A percentile compares a stretch with the other conserved stretches of the same genome.
Conservation (phyloP, 805 yeast genomes). For the Wickerhamomyces rabaulensis region DNA sequence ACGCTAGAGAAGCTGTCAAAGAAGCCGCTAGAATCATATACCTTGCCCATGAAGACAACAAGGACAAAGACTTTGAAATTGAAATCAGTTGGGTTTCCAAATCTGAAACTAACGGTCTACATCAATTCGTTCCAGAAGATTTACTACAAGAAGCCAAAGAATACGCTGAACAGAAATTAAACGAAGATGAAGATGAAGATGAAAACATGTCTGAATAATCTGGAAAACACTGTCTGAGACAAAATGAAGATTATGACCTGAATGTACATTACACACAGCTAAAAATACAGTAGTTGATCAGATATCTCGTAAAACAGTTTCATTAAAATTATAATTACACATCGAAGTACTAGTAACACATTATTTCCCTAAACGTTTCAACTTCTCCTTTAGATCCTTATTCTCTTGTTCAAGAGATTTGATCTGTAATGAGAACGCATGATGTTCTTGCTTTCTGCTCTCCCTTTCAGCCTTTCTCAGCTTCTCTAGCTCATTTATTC, state of each 20-base stretch:
- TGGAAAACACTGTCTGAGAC: background rate
- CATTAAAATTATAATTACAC: background rate
- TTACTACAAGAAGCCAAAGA: constrained; percentile 77
- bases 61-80: constrained; percentile 94
- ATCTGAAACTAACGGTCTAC: constrained; percentile 74
- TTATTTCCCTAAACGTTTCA: constrained; percentile 7
- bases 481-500: constrained; percentile 57
- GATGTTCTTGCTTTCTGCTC: constrained; percentile 55
- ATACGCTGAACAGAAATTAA: constrained; percentile 77
- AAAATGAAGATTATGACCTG: background rate
- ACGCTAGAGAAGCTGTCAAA: constrained; percentile 79
- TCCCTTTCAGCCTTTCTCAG: constrained; percentile 72
- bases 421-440: constrained; percentile 48
- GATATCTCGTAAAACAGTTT: background rate
- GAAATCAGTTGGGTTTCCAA: constrained; percentile 86
- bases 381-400: constrained; percentile 28
- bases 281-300: background rate
- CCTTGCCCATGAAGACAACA: constrained; percentile 94
- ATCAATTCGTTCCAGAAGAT: constrained; percentile 74
- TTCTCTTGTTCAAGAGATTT: constrained; percentile 54
- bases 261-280: background rate
- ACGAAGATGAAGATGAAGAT: constrained; percentile 65
- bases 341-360: background rate
- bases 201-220: constrained; percentile 32
- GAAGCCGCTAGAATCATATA: constrained; percentile 92